Base-by-base conservation (phyloP, 345 rosid species). In the Arabis hirsuta region DNA sequence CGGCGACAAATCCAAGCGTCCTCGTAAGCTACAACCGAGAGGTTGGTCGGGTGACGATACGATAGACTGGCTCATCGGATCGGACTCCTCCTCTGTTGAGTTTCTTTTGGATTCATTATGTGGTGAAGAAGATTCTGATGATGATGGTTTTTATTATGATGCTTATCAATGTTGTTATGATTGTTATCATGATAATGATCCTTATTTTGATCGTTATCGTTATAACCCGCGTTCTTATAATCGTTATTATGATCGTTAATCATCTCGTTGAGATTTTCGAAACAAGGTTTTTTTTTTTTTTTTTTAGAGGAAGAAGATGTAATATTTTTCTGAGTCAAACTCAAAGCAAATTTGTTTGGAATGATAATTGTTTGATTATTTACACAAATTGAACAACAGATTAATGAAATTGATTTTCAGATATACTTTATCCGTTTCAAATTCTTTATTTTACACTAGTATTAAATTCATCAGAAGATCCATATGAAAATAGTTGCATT, bases 31-130 rank as follows among this genome's bases (percentile, higher is more conserved):
- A 36, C 47, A 69, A 14, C 0, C 41, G 4, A 20, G 41, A n/a
- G 51, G 22, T 54, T 54, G 44, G 58, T 75, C 19, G 65, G 34
- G 16, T 46, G 75, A 69, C 14, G 67, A 74, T 42, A 74, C 31
- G 27, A 22, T 66, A 66, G 62, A 59, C 62, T 46, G 54, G 54
- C 6, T 73, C 54, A 50, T 14, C 2, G 78, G 73, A 5, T 41
- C 62, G 12, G 47, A 43, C 2, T 59, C 73, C 2, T 66, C 62
- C 4, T 73, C 61, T 22, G 45, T n/a, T 58, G 10, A 0, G 6
- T 27, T 9, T 38, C 19, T 74, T 13, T 51, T 66, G 55, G 67
- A 66, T 58, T 29, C 10, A 20, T 20, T 73, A 29, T 27, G 19
- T 29, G 65, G 6, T 16, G n/a, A n/a, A n/a, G 71, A 61, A 22